Evolutionary conservation across 2,329 filamentous ascomycete genomes (phyloP), one percentile per base, ranked within the genome.

Genomic region (Atkinsonella hypoxylon): DNA sequence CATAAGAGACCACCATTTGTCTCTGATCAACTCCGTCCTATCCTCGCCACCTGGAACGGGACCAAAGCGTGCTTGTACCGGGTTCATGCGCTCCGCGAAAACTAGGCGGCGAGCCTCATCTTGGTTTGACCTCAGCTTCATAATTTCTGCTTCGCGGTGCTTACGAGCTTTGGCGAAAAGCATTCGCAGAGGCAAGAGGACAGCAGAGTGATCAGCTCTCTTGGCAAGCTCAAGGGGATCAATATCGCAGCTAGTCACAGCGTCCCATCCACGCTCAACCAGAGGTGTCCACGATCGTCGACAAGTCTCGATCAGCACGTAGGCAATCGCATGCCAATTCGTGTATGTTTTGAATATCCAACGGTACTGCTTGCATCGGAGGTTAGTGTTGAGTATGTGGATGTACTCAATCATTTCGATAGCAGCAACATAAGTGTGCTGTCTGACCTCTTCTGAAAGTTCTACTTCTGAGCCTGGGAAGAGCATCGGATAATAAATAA

Each of bases 321-420:
- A 76, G 3, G 73, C 70, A 53, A 77, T 67, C 22, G 73, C 70
- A 48, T 75, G 71, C 74, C 74, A 77, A 50, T 73, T 73, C 4
- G 71, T 70, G 51, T 76, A 77, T 0, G 72, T 76, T 55, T 70
- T 67, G 55, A 72, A 75, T 2, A 77, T 60, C 74, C 74, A 77
- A 18, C 67, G 61, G 61, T 72, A 77, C 38, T 70, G 68, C 47
- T 67, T 67, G 55, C 66, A 70, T 7, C 70, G 64, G 7, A 62
- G 58, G 42, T 88, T 82, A 0, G 74, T 78, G 57, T 85, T 79
- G 13, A 89, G 68, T 1, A 85, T 71, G 46, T 82, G 71, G 17
- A 78, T 78, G 61, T 86, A 67, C 63, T 90, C 86, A 45, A 89
- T 76, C 26, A 89, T 81, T 59, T 90, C 85, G 26, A 90, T 75